These are phyloP conservation scores for Epichloe gansuensis DNA, from an alignment of 2,329 filamentous ascomycete species.

Conservation along the genomic window DNA sequence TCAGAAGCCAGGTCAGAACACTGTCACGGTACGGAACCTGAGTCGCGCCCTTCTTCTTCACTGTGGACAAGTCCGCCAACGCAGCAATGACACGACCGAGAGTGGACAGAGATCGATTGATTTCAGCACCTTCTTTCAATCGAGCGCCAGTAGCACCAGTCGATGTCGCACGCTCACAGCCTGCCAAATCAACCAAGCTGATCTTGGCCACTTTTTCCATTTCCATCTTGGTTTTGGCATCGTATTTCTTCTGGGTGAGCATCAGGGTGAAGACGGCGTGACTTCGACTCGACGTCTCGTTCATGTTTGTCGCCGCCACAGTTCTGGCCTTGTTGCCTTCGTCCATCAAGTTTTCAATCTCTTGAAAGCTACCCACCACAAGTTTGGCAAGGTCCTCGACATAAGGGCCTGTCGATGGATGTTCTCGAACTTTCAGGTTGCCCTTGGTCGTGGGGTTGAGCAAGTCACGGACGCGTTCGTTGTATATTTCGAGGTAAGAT, in stretches of 20 bases:
- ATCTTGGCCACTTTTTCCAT: conserved; percentile 98
- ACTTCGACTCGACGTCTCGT: conserved; percentile 95
- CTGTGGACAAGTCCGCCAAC: conserved; percentile 76
- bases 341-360: conserved; percentile 97
- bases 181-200: conserved; percentile 91
- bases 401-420: conserved; percentile 93
- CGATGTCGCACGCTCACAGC: conserved; percentile 92
- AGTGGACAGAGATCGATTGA: conserved; percentile 93
- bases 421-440: conserved; percentile 92
- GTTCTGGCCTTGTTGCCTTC: conserved; percentile 98
- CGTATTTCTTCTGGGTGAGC: conserved; percentile 83
- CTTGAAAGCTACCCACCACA: conserved; percentile 81
- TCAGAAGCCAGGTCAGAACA: conserved; percentile 88
- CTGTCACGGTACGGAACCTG: conserved; percentile 96
- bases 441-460: conserved; percentile 92
- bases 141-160: conserved; percentile 92
- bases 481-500: conserved; percentile 98
- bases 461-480: conserved; percentile 89
- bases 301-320: conserved; percentile 98
- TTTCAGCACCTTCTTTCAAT: conserved; percentile 94
- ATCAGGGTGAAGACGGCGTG: conserved; percentile 97
- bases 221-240: conserved; percentile 88
- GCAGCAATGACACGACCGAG: conserved; percentile 95
- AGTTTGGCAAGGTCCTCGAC: conserved; percentile 96
- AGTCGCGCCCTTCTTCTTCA: conserved; percentile 58